Evolutionary conservation across 2,329 filamentous ascomycete species (phyloP), one percentile per base, ranked within the genome.

Genomic region (Penicillium sp.): DNA sequence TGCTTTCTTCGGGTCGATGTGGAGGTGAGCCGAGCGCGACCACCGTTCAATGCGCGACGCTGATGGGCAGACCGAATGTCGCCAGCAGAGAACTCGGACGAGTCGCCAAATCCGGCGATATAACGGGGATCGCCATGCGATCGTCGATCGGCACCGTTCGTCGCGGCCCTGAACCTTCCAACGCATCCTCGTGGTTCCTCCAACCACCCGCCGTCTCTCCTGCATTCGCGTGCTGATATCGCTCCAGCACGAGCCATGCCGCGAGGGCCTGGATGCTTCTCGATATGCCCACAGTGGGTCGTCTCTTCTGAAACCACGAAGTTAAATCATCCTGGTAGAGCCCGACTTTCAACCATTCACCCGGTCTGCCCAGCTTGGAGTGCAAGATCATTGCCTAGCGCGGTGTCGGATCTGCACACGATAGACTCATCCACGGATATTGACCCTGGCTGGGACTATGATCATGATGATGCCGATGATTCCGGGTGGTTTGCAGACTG

Each of bases 41-140:
- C 43, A 30, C n/a, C 38, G 43, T 42, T 36, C 16, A 8, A 7
- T 5, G 5, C 21, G 17, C 19, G 37, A 31, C 18, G 35, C 29
- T 8, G 7, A 13, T 28, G 9, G 10, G n/a, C n/a, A n/a, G n/a
- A n/a, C n/a, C n/a, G n/a, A n/a, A n/a, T n/a, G n/a, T n/a, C n/a
- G n/a, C 23, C 21, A 37, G 23, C 25, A 19, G 39, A 8, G 18
- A 8, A 7, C 13, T 34, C 28, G 29, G 20, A 20, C n/a, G 9
- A 13, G 17, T 41, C 27, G 34, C 30, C 43, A 38, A 30, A 27
- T 31, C 30, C 43, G 43, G 43, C 43, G 38, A 37, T 10, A 4
- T 15, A 41, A 34, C 31, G 26, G 32, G 16, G 38, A 31, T 41
- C 31, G 26, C 15, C 38, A 36, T 7, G 15, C 20, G 38, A 41